Evolutionary conservation across 352 stramenopile species (phyloP).

Genomic region (Aphanomyces cochlioides): DNA sequence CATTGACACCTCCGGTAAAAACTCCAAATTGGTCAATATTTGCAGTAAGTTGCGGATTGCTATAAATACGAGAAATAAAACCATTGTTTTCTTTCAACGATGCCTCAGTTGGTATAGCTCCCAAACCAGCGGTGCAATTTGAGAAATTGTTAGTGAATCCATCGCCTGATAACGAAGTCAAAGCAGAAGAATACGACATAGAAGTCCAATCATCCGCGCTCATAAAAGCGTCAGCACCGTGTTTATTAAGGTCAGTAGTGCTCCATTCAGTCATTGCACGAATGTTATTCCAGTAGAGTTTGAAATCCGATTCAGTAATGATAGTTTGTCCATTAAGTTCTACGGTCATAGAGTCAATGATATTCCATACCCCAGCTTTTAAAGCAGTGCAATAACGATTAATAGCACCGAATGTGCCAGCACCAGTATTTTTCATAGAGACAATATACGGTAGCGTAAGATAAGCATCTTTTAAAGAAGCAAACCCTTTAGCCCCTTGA

Average conservation of each 20-base stretch:
- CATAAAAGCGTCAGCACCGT: slow-evolving; percentile 37
- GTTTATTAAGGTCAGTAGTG: slow-evolving; percentile 33
- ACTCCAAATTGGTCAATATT: not conserved
- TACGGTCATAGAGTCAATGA: slow-evolving; percentile 34
- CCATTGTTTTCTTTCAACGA: not conserved
- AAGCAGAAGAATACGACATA: slow-evolving; percentile 8
- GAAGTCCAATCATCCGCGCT: slow-evolving; percentile 32
- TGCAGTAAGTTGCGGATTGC: slow-evolving; percentile 26
- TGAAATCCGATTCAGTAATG: slow-evolving; percentile 33
- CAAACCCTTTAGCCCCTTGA: slow-evolving; percentile 32
- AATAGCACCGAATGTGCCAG: slow-evolving; percentile 3
- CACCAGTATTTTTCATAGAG: slow-evolving; percentile 28
- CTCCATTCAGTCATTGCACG: slow-evolving; percentile 34
- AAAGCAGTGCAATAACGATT: slow-evolving; percentile 34
- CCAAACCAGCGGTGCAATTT: slow-evolving; percentile 9
- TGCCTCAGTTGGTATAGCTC: too few species aligned
- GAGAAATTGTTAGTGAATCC: slow-evolving; percentile 32
- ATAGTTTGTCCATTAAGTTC: slow-evolving; percentile 37
- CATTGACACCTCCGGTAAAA: not conserved
- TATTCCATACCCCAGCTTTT: slow-evolving; percentile 37
- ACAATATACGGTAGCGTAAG: slow-evolving; percentile 33
- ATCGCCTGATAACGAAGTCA: slow-evolving; percentile 25
- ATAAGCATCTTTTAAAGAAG: slow-evolving; percentile 31
- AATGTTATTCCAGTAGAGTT: slow-evolving; percentile 36
- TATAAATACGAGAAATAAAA: not conserved